Evolutionary conservation across 1,284 basidiomycete species (phyloP).

Genomic region (Neolentinus lepideus): DNA sequence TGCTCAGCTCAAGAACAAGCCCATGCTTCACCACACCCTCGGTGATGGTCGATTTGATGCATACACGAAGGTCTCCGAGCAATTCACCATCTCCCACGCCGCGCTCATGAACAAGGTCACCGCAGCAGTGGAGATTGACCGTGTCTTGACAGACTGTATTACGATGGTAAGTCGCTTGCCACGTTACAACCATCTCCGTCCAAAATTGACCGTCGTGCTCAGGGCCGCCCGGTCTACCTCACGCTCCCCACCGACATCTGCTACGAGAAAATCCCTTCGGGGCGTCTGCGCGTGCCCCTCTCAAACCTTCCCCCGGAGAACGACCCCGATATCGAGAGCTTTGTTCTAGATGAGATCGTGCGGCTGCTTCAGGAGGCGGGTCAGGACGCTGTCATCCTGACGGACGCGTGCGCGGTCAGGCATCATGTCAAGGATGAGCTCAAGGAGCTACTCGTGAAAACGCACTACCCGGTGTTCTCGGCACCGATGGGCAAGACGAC

Average conservation of each 20-base stretch:
- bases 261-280: slow-evolving; percentile 58
- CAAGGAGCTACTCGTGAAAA: slow-evolving; percentile 61
- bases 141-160: slow-evolving; percentile 71
- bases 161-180: slow-evolving; percentile 33
- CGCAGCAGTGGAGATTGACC: slow-evolving; percentile 74
- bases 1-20: slow-evolving; percentile 59
- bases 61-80: slow-evolving; percentile 71
- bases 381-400: slow-evolving; percentile 69
- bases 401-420: slow-evolving; percentile 84
- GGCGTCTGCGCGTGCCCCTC: slow-evolving; percentile 60
- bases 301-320: slow-evolving; percentile 42
- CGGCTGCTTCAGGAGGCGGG: slow-evolving; percentile 56
- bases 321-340: slow-evolving; percentile 55
- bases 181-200: not conserved
- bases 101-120: slow-evolving; percentile 43
- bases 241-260: slow-evolving; percentile 85
- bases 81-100: slow-evolving; percentile 71
- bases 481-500: slow-evolving; percentile 90
- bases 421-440: slow-evolving; percentile 71
- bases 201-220: slow-evolving; percentile 1
- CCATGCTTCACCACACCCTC: slow-evolving; percentile 80
- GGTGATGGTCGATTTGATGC: slow-evolving; percentile 80
- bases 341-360: slow-evolving; percentile 70
- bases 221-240: slow-evolving; percentile 86
- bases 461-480: slow-evolving; percentile 72